These are phyloP conservation scores for Chytriomyces hyalinus DNA, from an alignment of 192 early-diverging fungal species.

Conservation along the genomic window DNA sequence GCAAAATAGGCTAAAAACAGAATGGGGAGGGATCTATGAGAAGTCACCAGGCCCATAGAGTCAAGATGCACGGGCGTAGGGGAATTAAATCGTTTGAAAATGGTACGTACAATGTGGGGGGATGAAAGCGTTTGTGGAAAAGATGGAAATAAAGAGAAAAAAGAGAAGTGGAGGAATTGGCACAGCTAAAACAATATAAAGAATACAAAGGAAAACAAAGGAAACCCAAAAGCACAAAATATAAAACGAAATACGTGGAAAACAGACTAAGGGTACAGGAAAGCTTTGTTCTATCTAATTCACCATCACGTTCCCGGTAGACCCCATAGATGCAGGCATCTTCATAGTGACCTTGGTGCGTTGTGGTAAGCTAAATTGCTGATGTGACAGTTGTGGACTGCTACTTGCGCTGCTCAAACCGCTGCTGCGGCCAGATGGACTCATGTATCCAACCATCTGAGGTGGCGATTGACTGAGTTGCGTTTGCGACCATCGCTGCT, in stretches of 20 bases:
- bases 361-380: slow-evolving; percentile 21
- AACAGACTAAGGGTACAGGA: not conserved
- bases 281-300: slow-evolving; percentile 5
- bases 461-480: not conserved
- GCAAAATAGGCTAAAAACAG: too few species aligned
- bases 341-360: slow-evolving; percentile 23
- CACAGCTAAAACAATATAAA: not conserved
- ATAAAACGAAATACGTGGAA: not conserved
- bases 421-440: not conserved
- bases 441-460: slow-evolving; percentile 2
- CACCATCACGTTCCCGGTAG: not conserved
- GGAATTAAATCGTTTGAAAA: too few species aligned
- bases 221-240: not conserved
- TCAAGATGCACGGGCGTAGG: too few species aligned
- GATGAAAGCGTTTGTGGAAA: too few species aligned
- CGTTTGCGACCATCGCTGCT: slow-evolving; percentile 12
- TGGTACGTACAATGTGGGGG: too few species aligned
- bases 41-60: too few species aligned
- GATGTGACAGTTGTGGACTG: slow-evolving; percentile 4
- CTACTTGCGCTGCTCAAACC: not conserved
- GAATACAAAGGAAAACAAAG: not conserved
- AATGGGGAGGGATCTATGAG: too few species aligned
- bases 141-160: not conserved
- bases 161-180: not conserved
- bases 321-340: slow-evolving; percentile 17